Base-by-base conservation (phyloP, 2,329 filamentous ascomycete genomes). In the Dactylella cylindrospora region DNA sequence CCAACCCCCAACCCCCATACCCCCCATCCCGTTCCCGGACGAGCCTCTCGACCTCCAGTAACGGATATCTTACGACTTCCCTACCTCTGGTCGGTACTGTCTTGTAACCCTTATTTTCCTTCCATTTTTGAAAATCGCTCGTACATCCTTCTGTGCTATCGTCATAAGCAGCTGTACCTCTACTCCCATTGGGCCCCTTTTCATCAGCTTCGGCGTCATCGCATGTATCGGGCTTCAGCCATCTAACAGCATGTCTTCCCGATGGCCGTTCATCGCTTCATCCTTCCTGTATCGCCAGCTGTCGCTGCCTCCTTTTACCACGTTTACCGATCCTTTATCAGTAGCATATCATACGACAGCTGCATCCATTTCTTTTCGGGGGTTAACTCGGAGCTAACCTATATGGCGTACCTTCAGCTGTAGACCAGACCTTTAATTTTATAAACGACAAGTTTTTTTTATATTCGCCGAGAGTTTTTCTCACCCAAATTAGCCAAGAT, bases 401-500 rank as follows among this genome's bases (percentile, higher is more conserved):
- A 28, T 29, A 13, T 29, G 8, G 40, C 29, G 40, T 38, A 12
- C 26, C 12, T 32, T 33, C 50, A 39, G 32, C 12, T 38, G 31
- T 43, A 64, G 49, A 50, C 26, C 26, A 26, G 17, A 35, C 19
- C 29, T 33, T 26, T 13, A 25, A 22, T 41, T 26, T 39, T 26
- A 29, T 12, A n/a, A 19, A 22, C 32, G 12, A 39, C 20, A 20
- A 26, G 7, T 36, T 38, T 39, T 43, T 50, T 10, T 32, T 28
- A 39, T 26, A 51, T 41, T 29, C 20, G 8, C 39, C 29, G 31
- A 29, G 13, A 28, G 19, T 17, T 41, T 41, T 44, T 45, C 17
- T 17, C 19, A 10, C 8, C 35, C 23, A 70, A 70, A 71, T 68
- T 68, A 72, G 71, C 73, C 74, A 90, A 77, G 77, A 98, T 98